phyloP scores from a whole-genome alignment of 208 protist species.

The Naegleria gruberi region DNA sequence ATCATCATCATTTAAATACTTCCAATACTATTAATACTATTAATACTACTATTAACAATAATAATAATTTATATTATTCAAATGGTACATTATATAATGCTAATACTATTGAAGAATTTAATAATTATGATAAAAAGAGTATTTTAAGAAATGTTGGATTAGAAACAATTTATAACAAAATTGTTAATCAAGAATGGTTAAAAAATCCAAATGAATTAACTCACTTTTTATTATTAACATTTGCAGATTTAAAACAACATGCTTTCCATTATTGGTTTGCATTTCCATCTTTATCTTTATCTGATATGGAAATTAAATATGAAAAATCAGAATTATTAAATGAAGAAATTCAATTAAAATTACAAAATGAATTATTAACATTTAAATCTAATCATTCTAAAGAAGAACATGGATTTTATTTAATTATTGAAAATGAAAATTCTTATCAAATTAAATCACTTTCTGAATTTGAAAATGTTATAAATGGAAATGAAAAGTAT shows the following conservation, averaged over 20 bases:
- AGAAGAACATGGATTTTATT: background rate
- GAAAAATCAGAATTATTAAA: background rate
- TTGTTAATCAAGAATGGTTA: conserved; percentile 41
- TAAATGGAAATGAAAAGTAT: background rate
- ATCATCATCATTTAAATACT: background rate
- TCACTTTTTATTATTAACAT: conserved; percentile 60
- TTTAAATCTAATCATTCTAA: background rate
- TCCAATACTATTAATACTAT: no score
- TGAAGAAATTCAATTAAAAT: background rate
- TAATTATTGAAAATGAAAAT: background rate
- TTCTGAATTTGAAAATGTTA: no score
- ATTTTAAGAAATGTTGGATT: background rate
- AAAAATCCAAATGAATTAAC: conserved; percentile 45
- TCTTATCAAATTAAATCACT: background rate
- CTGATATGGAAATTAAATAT: background rate
- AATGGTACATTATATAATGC: background rate
- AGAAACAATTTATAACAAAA: conserved; percentile 45
- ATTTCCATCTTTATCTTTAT: conserved; percentile 52
- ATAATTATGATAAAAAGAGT: conserved; percentile 2
- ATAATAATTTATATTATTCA: background rate
- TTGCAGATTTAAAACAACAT: conserved; percentile 71
- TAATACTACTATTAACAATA: background rate
- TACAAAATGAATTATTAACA: background rate
- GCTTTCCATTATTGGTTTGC: conserved; percentile 68
- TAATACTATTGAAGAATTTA: conserved; percentile 17